These are phyloP conservation scores for Aotearoamyces nothofagi DNA, from an alignment of 2,329 filamentous ascomycete species.

Conservation along the genomic window DNA sequence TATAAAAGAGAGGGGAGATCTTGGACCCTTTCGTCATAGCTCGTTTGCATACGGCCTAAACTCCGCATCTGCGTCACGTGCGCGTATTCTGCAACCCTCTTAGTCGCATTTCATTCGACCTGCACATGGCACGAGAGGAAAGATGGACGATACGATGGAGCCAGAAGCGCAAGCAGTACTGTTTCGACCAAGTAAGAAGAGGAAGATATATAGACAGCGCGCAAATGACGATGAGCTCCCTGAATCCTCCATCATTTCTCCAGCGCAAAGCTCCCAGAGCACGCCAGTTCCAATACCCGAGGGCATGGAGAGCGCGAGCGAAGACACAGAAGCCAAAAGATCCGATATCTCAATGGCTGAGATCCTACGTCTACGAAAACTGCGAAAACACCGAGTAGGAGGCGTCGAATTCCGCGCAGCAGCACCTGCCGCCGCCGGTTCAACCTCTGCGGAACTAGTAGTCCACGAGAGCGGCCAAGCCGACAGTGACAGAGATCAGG, in stretches of 20 bases:
- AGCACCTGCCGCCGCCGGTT: slow-evolving; percentile 12
- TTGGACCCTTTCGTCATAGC: too few relatives aligned
- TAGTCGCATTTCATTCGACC: too few relatives aligned
- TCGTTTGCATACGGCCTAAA: too few relatives aligned
- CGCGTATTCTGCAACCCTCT: too few relatives aligned
- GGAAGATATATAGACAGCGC: slow-evolving; percentile 42
- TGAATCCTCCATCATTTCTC: slow-evolving; percentile 4
- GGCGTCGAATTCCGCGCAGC: slow-evolving; percentile 39
- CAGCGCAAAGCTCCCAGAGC: slow-evolving; percentile 12
- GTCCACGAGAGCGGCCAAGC: slow-evolving; percentile 4
- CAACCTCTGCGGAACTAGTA: too few relatives aligned
- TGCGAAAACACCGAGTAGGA: slow-evolving; percentile 30
- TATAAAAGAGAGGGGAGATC: too few relatives aligned
- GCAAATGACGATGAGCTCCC: slow-evolving; percentile 17
- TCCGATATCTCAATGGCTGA: slow-evolving; percentile 30
- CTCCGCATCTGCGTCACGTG: too few relatives aligned
- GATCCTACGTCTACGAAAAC: slow-evolving; percentile 35
- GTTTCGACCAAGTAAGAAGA: slow-evolving; percentile 43
- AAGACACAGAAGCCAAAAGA: slow-evolving; percentile 17
- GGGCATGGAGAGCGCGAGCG: slow-evolving; percentile 3
- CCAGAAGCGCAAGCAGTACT: slow-evolving; percentile 7
- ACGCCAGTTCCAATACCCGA: slow-evolving; percentile 12
- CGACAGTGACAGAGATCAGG: slow-evolving; percentile 14
- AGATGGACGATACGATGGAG: too few relatives aligned
- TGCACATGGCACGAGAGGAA: too few relatives aligned